These are phyloP conservation scores for Monosporascus sp. DNA, from an alignment of 2,329 filamentous ascomycete species.

Conservation along the genomic window DNA sequence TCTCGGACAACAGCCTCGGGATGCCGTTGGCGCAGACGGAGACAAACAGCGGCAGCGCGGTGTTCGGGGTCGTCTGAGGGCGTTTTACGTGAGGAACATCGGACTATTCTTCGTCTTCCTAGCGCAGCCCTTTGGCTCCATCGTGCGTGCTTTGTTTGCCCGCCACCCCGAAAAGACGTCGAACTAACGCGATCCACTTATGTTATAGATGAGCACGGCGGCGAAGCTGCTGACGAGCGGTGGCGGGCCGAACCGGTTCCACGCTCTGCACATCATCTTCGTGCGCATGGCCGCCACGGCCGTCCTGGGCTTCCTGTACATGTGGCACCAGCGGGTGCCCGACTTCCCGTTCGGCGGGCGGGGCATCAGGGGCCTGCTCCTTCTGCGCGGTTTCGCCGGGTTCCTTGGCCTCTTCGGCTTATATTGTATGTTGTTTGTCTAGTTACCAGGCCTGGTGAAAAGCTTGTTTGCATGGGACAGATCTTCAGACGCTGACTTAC, in stretches of 20 bases:
- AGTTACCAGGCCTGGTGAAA: too few species aligned
- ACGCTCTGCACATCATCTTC: constrained; percentile 38
- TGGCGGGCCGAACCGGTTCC: constrained; percentile 29
- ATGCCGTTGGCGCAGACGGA: not conserved
- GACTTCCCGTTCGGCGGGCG: constrained; percentile 62
- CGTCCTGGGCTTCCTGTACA: constrained; percentile 32
- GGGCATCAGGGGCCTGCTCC: constrained; percentile 57
- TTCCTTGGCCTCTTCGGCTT: constrained; percentile 61
- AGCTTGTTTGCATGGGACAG: not conserved
- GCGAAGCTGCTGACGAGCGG: constrained; percentile 31
- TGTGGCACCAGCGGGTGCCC: constrained; percentile 42
- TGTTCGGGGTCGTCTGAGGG: constrained; percentile 9
- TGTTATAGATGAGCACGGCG: constrained; percentile 34
- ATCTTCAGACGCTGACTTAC: not conserved
- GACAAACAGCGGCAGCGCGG: not conserved
- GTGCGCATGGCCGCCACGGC: constrained; percentile 36
- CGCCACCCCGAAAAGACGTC: constrained; percentile 3
- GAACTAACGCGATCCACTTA: constrained; percentile 7
- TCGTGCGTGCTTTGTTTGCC: constrained; percentile 23
- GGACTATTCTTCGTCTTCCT: constrained; percentile 35
- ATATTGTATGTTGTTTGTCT: constrained; percentile 28
- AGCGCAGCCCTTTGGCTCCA: constrained; percentile 35
- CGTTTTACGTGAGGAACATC: constrained; percentile 43
- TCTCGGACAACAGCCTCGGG: too few species aligned
- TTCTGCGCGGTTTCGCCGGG: constrained; percentile 60